Base-by-base conservation (phyloP, 805 yeast species). In the Zygoascus biomembranicola region DNA sequence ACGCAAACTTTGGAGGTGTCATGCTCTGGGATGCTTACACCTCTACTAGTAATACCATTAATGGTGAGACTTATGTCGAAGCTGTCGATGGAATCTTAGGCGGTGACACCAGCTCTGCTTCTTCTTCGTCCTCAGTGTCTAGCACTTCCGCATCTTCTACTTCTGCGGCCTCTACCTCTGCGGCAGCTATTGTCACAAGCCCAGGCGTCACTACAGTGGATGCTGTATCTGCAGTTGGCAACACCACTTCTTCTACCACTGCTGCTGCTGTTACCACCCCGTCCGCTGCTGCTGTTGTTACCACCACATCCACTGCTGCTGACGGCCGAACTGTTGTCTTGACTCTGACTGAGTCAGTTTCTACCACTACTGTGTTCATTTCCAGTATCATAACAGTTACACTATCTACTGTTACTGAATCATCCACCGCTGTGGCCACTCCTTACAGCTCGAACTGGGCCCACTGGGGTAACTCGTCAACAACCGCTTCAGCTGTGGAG, bases 21-120 rank as follows among this genome's bases (percentile, higher is more conserved):
- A 80, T 85, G 77, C 71, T 90, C 56, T 90, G 98, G 97, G 96
- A 89, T 60, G 87, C 89, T 14, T 74, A 84, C 9, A 80, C 80
- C 58, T 79, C 79, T 18, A 76, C 77, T 61, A 68, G 73, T 55
- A 75, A 79, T 58, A 72, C 75, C 52, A 72, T 73, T 39, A 72
- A 73, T 55, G 84, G 78, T 39, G 62, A 58, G 26, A 57, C 75
- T 13, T 78, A 75, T 56, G 76, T 75, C 13, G 66, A 63, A 32
- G 72, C 69, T 42, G 64, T 81, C 66, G 78, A 78, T 65, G 55
- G 65, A 28, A 63, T 77, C 44, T 65, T 80, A 58, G 66, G 64
- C 13, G 42, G 37, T 5, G 13, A 5, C 6, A 11, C 9, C 45
- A 18, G 5, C 28, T 4, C 45, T 19, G 19, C 16, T 23, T 43